Base-by-base conservation (phyloP, 2,329 filamentous ascomycete species). In the Fusarium papillatum region DNA sequence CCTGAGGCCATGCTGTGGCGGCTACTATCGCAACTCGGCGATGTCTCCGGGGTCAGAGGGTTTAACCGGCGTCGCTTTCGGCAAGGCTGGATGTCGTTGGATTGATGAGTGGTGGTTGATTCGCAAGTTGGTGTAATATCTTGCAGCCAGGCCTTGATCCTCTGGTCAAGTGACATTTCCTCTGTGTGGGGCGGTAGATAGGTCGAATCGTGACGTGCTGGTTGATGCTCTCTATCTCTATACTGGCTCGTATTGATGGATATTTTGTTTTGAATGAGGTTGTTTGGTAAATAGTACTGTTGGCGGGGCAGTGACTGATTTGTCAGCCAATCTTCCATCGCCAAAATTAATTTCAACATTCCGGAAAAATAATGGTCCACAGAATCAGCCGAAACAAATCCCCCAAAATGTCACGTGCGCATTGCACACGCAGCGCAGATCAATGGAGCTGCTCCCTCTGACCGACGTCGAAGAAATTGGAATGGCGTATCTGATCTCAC, bases 1-100 rank as follows among this genome's bases (percentile, higher is more conserved):
- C 13, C 38, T 55, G 48, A 65, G 66, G 59, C 19, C 59, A 68
- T 68, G 3, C 24, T 64, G 24, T 48, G 26, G 26, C 19, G 34
- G 57, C 17, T 24, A 38, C 55, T 16, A 43, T 36, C 34, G 38
- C 46, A n/a, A 24, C 38, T 63, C 16, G 34, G 22, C 24, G 59
- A 57, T 9, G 46, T 19, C 6, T 64, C 59, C 16, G 66, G 66
- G n/a, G 66, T 68, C 48, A 48, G 59, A 14, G 57, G 66, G 24
- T 68, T 68, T 26, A 68, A 29, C 8, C 68, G 68, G 6, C n/a
- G 64, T 55, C 68, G 68, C 46, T 68, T 60, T 43, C 19, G 13
- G 46, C 59, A 48, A 48, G 39, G 64, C 29, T 48, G 34, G 16
- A n/a, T 7, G 3, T 36, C 7, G 16, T 29, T 10, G 43, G 34